A percentile compares a stretch with the other conserved stretches of the same genome.
Conservation (phyloP, 179 eudicot genomes). For the Camellia oleifera region DNA sequence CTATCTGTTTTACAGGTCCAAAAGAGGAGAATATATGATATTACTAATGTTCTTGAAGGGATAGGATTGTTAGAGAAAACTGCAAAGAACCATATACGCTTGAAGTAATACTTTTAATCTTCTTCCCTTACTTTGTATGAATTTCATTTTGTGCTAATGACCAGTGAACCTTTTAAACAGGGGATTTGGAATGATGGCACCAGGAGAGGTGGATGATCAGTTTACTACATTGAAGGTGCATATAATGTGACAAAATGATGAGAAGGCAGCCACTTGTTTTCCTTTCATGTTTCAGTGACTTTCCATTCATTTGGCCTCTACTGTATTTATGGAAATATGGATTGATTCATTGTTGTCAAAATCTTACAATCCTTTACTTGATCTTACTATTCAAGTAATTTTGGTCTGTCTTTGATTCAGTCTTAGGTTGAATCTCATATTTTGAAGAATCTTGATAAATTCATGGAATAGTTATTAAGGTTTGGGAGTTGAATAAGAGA, state of each 20-base stretch:
- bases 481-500: neutral
- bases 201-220: conserved; percentile 19
- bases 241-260: neutral
- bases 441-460: neutral
- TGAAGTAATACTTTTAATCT: conserved; percentile 39
- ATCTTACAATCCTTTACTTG: neutral
- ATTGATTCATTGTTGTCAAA: neutral
- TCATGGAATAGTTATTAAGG: neutral
- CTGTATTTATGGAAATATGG: neutral
- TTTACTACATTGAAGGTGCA: conserved; percentile 34
- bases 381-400: neutral
- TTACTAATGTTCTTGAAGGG: conserved; percentile 73
- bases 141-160: conserved; percentile 7
- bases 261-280: neutral
- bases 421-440: neutral
- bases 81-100: conserved; percentile 47
- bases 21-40: conserved; percentile 69
- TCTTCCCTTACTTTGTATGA: neutral
- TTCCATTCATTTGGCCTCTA: neutral
- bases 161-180: conserved; percentile 24
- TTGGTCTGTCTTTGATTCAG: neutral
- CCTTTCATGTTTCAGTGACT: conserved; percentile 2
- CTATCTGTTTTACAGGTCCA: conserved; percentile 38
- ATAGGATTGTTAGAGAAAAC: conserved; percentile 59
- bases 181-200: conserved; percentile 22